Conservation (phyloP, 108 stramenopile species). For the Aurantiochytrium sp. region DNA sequence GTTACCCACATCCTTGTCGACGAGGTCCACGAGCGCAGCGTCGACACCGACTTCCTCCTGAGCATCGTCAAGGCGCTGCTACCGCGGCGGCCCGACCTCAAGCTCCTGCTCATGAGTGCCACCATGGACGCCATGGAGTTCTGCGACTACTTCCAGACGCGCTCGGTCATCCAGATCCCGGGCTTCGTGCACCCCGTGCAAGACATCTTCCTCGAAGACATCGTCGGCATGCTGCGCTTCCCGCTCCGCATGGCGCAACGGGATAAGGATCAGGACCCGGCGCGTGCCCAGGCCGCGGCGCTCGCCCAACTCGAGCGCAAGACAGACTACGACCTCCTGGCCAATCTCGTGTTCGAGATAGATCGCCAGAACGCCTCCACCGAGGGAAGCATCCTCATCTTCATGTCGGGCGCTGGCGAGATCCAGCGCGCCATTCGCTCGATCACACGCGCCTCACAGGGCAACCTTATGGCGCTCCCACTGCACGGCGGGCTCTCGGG, state of each 20-base stretch:
- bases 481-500: conserved; percentile 78
- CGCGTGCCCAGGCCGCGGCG: neutral
- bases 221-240: neutral
- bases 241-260: neutral
- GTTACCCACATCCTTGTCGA: conserved; percentile 73
- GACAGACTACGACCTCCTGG: neutral
- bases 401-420: conserved; percentile 86
- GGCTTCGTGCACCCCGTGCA: conserved; percentile 75
- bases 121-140: conserved; percentile 79
- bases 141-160: conserved; percentile 65
- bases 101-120: conserved; percentile 83
- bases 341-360: neutral
- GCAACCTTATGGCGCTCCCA: conserved; percentile 62
- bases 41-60: conserved; percentile 82
- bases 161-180: conserved; percentile 72
- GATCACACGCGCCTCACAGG: conserved; percentile 61
- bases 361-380: neutral
- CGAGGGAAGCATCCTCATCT: conserved; percentile 83
- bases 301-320: neutral
- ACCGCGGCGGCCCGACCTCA: conserved; percentile 62
- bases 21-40: conserved; percentile 80
- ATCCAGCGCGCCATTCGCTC: conserved; percentile 73
- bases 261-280: neutral
- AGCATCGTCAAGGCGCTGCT: conserved; percentile 75
- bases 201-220: conserved; percentile 51